Percentiles rank a stretch among this genome's conserved stretches.
Evolutionary conservation across 768 basidiomycete species (phyloP).

Genomic region (Pisolithus microcarpus): DNA sequence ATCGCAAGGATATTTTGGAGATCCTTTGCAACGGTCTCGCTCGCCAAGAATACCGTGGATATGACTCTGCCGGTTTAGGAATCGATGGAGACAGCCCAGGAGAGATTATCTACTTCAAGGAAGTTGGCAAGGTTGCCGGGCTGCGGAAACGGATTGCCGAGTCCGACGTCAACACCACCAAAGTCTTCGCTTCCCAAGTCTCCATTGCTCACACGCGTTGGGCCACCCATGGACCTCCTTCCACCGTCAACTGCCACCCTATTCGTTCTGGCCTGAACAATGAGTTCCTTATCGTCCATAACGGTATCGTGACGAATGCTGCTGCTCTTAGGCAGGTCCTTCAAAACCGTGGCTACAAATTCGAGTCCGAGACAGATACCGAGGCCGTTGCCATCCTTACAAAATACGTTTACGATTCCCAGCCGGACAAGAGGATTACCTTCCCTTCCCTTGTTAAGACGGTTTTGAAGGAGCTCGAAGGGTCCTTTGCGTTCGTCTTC

Average conservation of each 20-base stretch:
- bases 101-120: slow-evolving; percentile 82
- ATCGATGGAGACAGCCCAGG: slow-evolving; percentile 87
- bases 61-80: slow-evolving; percentile 88
- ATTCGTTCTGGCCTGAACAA: slow-evolving; percentile 71
- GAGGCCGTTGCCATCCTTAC: slow-evolving; percentile 94
- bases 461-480: slow-evolving; percentile 95
- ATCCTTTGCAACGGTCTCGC: slow-evolving; percentile 86
- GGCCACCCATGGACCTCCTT: slow-evolving; percentile 96
- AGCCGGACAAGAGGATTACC: slow-evolving; percentile 73
- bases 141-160: slow-evolving; percentile 83
- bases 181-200: slow-evolving; percentile 78
- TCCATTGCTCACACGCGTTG: slow-evolving; percentile 99
- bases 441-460: slow-evolving; percentile 93
- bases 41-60: slow-evolving; percentile 96
- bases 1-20: slow-evolving; percentile 86
- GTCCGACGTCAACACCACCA: slow-evolving; percentile 63
- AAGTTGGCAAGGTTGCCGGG: slow-evolving; percentile 94
- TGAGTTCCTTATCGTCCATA: slow-evolving; percentile 95
- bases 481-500: slow-evolving; percentile 99
- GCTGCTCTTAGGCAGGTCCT: slow-evolving; percentile 84
- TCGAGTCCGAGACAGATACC: slow-evolving; percentile 94
- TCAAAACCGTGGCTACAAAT: slow-evolving; percentile 91
- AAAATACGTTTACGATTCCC: slow-evolving; percentile 95
- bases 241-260: slow-evolving; percentile 89
- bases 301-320: slow-evolving; percentile 97